A percentile compares a stretch with the other conserved stretches of the same genome.
These are phyloP conservation scores for Flaveria sonorensis DNA, from an alignment of 129 eudicot species.

Conservation along the genomic window DNA sequence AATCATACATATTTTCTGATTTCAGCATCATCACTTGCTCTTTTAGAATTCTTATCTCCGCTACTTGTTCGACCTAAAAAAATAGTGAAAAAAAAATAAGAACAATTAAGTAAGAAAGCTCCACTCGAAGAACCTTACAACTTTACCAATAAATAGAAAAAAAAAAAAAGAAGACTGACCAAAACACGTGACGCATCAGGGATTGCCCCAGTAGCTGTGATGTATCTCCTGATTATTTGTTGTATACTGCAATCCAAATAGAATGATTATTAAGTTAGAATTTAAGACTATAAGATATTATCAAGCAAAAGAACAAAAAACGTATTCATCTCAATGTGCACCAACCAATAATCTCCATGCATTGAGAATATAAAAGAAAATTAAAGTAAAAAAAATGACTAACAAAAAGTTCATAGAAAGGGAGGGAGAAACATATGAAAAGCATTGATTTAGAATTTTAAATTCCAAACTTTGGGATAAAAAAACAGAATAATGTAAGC, in stretches of 20 bases:
- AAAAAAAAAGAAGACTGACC: constrained; percentile 5
- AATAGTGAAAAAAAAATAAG: background rate
- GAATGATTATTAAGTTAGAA: background rate
- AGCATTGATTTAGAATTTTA: background rate
- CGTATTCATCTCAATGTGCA: background rate
- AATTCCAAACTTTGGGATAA: background rate
- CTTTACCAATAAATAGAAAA: background rate
- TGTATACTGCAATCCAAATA: constrained; percentile 17
- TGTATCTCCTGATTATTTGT: constrained; percentile 22
- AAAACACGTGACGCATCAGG: constrained; percentile 23
- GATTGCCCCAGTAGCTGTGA: constrained; percentile 1
- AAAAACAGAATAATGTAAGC: background rate
- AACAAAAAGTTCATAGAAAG: background rate
- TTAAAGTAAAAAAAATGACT: background rate
- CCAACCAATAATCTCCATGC: background rate
- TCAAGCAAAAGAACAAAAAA: background rate
- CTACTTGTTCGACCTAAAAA: constrained; percentile 24
- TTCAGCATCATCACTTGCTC: constrained; percentile 16
- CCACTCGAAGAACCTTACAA: background rate
- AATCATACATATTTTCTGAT: constrained; percentile 24
- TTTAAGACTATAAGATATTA: background rate
- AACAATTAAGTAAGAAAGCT: background rate
- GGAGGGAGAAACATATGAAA: background rate
- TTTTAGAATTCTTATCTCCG: constrained; percentile 28
- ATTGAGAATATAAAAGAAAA: background rate